phyloP scores from a whole-genome alignment of 1,284 basidiomycete genomes.

The Schizophyllum amplum region DNA sequence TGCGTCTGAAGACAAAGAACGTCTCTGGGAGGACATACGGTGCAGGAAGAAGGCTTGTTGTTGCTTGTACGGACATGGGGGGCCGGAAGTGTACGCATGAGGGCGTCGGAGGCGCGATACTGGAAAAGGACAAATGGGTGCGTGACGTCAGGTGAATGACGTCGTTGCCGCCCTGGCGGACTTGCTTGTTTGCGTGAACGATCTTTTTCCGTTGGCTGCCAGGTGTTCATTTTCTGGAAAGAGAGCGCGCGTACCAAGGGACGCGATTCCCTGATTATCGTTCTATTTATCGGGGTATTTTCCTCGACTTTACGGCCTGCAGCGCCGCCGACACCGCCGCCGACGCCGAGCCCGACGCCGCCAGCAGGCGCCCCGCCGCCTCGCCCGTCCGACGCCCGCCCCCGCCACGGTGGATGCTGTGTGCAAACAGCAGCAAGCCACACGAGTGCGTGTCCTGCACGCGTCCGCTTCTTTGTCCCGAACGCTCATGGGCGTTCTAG shows the following conservation, averaged over 20 bases:
- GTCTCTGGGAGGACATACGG: neutral
- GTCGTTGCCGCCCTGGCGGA: conserved; percentile 11
- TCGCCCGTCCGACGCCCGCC: neutral
- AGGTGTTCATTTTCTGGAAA: neutral
- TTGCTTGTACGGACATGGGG: no score
- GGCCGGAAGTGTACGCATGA: neutral
- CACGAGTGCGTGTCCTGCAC: neutral
- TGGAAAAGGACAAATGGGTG: no score
- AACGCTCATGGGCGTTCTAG: conserved; percentile 12
- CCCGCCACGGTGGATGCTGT: neutral
- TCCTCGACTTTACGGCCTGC: conserved; percentile 9
- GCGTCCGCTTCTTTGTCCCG: neutral
- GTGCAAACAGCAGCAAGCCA: neutral
- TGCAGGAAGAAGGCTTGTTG: no score
- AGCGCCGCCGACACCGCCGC: conserved; percentile 9
- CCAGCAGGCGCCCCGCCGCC: conserved; percentile 8
- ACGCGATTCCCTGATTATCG: neutral
- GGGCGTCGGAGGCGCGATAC: neutral
- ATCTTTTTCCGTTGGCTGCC: neutral
- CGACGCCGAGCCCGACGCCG: conserved; percentile 8
- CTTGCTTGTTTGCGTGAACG: neutral
- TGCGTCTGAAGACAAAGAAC: neutral
- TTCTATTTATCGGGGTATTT: neutral
- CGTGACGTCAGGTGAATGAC: conserved; percentile 10
- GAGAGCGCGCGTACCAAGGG: neutral